A percentile compares a stretch with the other conserved stretches of the same genome.
phyloP scores from a whole-genome alignment of 306 rosid species.

The Macrotyloma uniflorum region DNA sequence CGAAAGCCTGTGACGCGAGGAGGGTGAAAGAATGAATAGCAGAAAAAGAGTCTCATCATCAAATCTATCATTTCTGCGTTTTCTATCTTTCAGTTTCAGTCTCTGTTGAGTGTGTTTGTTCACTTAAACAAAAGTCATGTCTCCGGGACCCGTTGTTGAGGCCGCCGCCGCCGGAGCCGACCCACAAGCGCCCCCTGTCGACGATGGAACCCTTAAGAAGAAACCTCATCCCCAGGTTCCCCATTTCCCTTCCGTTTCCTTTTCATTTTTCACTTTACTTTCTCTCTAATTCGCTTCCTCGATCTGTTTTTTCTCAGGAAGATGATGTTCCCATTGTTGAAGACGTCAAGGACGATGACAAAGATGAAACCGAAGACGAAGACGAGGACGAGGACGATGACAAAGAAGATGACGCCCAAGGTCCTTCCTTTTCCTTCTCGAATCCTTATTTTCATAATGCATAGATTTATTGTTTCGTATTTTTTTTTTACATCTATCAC shows the following conservation, averaged over 20 bases:
- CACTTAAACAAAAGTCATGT: constrained; percentile 46
- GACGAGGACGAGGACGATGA: constrained; percentile 59
- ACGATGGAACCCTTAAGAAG: constrained; percentile 47
- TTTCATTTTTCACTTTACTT: neutral
- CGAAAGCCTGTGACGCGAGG: constrained; percentile 5
- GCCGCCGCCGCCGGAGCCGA: constrained; percentile 37
- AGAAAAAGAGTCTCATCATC: neutral
- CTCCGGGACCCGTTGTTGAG: constrained; percentile 73
- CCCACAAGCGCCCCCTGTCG: constrained; percentile 43
- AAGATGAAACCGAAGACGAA: constrained; percentile 48
- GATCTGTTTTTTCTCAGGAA: constrained; percentile 37
- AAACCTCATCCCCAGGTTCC: constrained; percentile 45
- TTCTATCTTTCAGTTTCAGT: neutral
- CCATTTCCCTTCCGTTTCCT: neutral
- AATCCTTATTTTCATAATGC: neutral
- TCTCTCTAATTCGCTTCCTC: neutral
- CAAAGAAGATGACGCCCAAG: constrained; percentile 62
- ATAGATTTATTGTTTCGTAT: neutral
- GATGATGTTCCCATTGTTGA: constrained; percentile 61
- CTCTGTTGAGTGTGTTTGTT: neutral
- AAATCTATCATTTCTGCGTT: neutral
- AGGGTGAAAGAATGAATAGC: neutral
- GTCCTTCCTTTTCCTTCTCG: constrained; percentile 12
- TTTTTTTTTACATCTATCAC: neutral
- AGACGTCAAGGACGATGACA: constrained; percentile 66